phyloP scores from a whole-genome alignment of 495 filamentous ascomycete species.

The Lasiosphaeris hirsuta region DNA sequence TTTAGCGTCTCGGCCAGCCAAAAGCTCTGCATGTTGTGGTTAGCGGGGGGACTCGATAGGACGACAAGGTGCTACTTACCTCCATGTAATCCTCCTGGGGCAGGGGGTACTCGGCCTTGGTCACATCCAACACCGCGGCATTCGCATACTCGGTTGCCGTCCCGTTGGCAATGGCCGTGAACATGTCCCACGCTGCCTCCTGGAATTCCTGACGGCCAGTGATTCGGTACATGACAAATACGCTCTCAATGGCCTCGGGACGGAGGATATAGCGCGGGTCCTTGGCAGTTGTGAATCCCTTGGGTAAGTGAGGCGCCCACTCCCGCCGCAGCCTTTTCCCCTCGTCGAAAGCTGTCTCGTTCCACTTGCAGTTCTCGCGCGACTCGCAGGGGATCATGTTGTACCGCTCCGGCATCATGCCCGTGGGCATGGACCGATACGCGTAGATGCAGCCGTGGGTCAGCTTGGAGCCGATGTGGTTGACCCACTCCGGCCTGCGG shows the following conservation, averaged over 20 bases:
- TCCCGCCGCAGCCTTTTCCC: constrained; percentile 25
- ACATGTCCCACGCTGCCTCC: constrained; percentile 74
- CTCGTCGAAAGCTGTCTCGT: constrained; percentile 54
- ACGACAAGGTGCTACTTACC: constrained; percentile 15
- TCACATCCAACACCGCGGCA: constrained; percentile 61
- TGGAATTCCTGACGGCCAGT: constrained; percentile 61
- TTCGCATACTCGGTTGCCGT: constrained; percentile 60
- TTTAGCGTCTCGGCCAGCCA: constrained; percentile 50
- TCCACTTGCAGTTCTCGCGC: constrained; percentile 64
- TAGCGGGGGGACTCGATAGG: not conserved
- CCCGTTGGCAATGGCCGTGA: constrained; percentile 56
- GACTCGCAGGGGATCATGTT: constrained; percentile 61
- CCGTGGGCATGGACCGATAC: constrained; percentile 70
- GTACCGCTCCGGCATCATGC: constrained; percentile 82
- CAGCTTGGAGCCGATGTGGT: constrained; percentile 65
- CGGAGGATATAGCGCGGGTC: constrained; percentile 45
- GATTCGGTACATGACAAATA: constrained; percentile 70
- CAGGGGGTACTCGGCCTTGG: constrained; percentile 21
- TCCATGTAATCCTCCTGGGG: constrained; percentile 46
- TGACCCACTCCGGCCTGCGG: constrained; percentile 61
- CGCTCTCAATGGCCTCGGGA: constrained; percentile 64
- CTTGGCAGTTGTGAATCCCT: constrained; percentile 38
- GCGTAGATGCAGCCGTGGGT: constrained; percentile 87
- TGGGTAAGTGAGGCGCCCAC: constrained; percentile 30
- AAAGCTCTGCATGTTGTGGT: constrained; percentile 53